Evolutionary conservation across 495 filamentous ascomycete species (phyloP), one percentile per base, ranked within the genome.

Genomic region (Hypoxylon crocopeplum): DNA sequence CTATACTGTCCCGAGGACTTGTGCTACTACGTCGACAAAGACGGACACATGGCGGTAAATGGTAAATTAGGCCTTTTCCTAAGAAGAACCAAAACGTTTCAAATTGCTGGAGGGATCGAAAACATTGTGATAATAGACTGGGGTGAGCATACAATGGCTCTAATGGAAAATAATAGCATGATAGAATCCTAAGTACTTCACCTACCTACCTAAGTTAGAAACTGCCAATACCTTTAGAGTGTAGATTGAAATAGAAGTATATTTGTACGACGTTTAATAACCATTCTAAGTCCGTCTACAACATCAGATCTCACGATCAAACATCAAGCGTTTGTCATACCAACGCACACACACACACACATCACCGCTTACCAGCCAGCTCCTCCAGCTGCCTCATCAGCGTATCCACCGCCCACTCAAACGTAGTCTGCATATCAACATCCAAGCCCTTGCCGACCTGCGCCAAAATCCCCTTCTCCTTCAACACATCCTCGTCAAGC

Each of bases 371-470:
- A 24, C 47, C 50, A 15, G 22, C 49, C 45, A 72, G 29, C 60
- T 70, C 67, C 56, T 69, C 67, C 39, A 74, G 46, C 52, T 69
- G 49, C 40, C 57, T 44, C 69, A 85, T 79, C 7, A 86, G 40
- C 15, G 63, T 54, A 25, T 77, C 77, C 20, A 85, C 83, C 7
- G 80, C 80, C 84, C 84, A 86, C 36, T 70, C 67, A 48, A 86
- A 60, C 38, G 76, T 78, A 36, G 64, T 67, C 39, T 70, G 72
- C 76, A 86, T 82, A 44, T 80, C 75, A 13, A 75, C 59, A 64
- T 84, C 81, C 46, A 69, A 34, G 10, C 63, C 61, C 7, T 61
- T 66, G 6, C 16, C 44, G 0, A 19, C 24, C 50, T 52, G 62
- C 20, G 80, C 75, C 22, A 69, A 11, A 3, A 89, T 83, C 2